A percentile compares a stretch with the other conserved stretches of the same genome.
Conservation (phyloP, 164 flowering plant genomes). For the Hamamelis virginiana region DNA sequence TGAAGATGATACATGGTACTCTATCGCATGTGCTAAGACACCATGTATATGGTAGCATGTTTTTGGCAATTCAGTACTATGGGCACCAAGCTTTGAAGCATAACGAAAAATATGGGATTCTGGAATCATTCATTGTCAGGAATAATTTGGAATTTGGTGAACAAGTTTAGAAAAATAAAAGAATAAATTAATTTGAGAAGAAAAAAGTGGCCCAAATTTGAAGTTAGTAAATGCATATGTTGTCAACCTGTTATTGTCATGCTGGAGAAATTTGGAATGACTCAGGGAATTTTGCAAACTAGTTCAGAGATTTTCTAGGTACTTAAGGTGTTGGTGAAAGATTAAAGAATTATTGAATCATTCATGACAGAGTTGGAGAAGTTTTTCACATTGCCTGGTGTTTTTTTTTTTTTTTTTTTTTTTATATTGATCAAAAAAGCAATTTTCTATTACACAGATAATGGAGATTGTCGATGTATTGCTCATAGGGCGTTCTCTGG, state of each 20-base stretch:
- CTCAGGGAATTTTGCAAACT: too few species aligned
- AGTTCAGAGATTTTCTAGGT: too few species aligned
- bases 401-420: conserved; percentile 1
- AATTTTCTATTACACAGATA: conserved; percentile 29
- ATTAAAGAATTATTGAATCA: too few species aligned
- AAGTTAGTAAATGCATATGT: not conserved
- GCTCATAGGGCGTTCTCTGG: conserved; percentile 67
- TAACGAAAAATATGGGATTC: not conserved
- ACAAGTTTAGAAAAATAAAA: not conserved
- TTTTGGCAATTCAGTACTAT: not conserved
- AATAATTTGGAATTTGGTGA: not conserved
- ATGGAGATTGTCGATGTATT: conserved; percentile 58
- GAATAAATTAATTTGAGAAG: not conserved
- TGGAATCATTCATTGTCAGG: not conserved
- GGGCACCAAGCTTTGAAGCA: not conserved
- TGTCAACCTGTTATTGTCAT: not conserved
- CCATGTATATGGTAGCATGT: not conserved
- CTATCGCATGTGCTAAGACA: not conserved
- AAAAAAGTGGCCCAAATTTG: not conserved
- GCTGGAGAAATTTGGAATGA: too few species aligned
- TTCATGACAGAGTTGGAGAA: not conserved
- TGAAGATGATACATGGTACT: not conserved
- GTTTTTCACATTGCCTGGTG: not conserved
- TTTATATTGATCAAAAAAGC: conserved; percentile 2
- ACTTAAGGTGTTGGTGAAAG: too few species aligned